Evolutionary conservation across 1,284 basidiomycete genomes (phyloP).

Genomic region (Irpex rosettiformis): DNA sequence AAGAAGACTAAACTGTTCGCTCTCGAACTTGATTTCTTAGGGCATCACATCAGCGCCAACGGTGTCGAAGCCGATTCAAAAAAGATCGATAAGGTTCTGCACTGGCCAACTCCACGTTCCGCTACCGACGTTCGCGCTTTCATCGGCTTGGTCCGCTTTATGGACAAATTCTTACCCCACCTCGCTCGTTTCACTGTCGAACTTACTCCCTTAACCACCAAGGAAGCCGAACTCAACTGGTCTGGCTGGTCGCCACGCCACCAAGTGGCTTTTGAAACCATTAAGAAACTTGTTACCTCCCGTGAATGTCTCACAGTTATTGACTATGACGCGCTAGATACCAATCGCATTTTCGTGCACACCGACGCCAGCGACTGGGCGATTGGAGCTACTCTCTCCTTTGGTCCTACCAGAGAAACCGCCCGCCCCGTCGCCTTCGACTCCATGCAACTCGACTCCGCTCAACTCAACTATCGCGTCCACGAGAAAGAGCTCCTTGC

Average conservation of each 20-base stretch:
- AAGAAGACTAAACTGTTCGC: slow-evolving; percentile 18
- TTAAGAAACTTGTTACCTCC: slow-evolving; percentile 4
- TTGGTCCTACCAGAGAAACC: slow-evolving; percentile 6
- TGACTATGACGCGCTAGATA: slow-evolving; percentile 5
- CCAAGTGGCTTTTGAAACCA: neutral
- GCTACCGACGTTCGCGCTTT: slow-evolving; percentile 6
- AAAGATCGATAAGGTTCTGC: slow-evolving; percentile 12
- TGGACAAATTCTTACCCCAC: slow-evolving; percentile 1
- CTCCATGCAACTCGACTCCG: slow-evolving; percentile 15
- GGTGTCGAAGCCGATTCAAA: slow-evolving; percentile 23
- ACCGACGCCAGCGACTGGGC: slow-evolving; percentile 1
- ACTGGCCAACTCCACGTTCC: slow-evolving; percentile 1
- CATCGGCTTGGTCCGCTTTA: slow-evolving; percentile 5
- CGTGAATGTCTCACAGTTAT: slow-evolving; percentile 10
- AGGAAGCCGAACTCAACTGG: slow-evolving; percentile 3
- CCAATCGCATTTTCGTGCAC: slow-evolving; percentile 2
- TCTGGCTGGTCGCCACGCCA: neutral
- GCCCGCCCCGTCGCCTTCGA: slow-evolving; percentile 14
- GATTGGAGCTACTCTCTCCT: slow-evolving; percentile 9
- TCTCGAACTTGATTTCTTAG: slow-evolving; percentile 21
- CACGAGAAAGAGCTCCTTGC: slow-evolving; percentile 27
- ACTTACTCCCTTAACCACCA: slow-evolving; percentile 2
- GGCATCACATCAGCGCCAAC: slow-evolving; percentile 19
- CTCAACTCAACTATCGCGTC: slow-evolving; percentile 25
- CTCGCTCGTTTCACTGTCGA: neutral